These are phyloP conservation scores for Boletus insuetus DNA, from an alignment of 768 basidiomycete genomes.

Conservation along the genomic window DNA sequence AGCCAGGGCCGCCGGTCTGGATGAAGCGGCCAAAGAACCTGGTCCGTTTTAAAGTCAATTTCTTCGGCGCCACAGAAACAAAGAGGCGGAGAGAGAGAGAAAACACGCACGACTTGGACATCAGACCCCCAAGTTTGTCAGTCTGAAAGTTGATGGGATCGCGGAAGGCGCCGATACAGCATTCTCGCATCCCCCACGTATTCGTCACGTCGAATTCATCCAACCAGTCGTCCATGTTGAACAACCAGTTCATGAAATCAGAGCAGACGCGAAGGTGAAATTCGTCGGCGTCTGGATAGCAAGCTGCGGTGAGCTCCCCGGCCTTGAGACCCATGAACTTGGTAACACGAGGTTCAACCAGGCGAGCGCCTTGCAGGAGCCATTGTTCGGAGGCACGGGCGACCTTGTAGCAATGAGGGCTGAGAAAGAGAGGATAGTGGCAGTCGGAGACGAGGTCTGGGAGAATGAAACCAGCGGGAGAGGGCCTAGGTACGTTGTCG, in stretches of 20 bases:
- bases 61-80: background rate
- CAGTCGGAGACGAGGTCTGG: conserved; percentile 43
- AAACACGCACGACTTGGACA: conserved; percentile 35
- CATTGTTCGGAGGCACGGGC: conserved; percentile 39
- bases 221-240: conserved; percentile 42
- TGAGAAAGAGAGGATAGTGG: conserved; percentile 35
- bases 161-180: conserved; percentile 29
- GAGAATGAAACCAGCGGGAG: conserved; percentile 31
- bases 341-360: conserved; percentile 32
- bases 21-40: conserved; percentile 40
- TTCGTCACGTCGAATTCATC: conserved; percentile 37
- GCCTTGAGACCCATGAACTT: conserved; percentile 58
- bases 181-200: conserved; percentile 30
- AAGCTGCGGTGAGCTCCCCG: conserved; percentile 63
- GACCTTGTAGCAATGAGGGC: conserved; percentile 32
- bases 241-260: conserved; percentile 59
- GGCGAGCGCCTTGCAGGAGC: conserved; percentile 27
- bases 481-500: conserved; percentile 7
- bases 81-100: background rate
- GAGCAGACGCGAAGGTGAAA: conserved; percentile 61
- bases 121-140: conserved; percentile 26
- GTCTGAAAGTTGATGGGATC: conserved; percentile 30
- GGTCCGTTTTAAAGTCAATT: conserved; percentile 5
- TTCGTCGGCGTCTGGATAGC: conserved; percentile 55
- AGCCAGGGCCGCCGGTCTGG: conserved; percentile 38